Conservation (phyloP, 306 rosid species). For the Aeschynomene evenia region DNA sequence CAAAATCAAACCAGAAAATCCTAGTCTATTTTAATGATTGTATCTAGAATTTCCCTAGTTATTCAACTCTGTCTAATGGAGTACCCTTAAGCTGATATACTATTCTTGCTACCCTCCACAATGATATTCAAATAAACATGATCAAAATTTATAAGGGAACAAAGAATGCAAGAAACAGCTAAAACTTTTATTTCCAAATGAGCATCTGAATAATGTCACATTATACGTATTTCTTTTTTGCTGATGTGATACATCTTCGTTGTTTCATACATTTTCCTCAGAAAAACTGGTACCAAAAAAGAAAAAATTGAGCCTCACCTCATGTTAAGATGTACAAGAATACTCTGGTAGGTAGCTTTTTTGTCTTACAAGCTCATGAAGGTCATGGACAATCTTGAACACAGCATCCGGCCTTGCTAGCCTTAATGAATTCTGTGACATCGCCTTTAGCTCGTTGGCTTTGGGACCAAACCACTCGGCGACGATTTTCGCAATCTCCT, state of each 20-base stretch:
- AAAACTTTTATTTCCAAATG: slow-evolving; percentile 15
- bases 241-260: slow-evolving; percentile 14
- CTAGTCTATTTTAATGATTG: neutral
- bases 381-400: slow-evolving; percentile 91
- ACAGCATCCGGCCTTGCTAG: slow-evolving; percentile 91
- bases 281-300: slow-evolving; percentile 10
- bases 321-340: slow-evolving; percentile 60
- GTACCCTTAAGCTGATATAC: neutral
- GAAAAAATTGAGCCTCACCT: slow-evolving; percentile 19
- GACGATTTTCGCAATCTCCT: slow-evolving; percentile 80
- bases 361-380: slow-evolving; percentile 86
- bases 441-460: slow-evolving; percentile 64
- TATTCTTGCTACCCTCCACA: too few species aligned
- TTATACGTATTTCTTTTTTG: too few species aligned
- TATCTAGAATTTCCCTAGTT: neutral
- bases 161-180: slow-evolving; percentile 1
- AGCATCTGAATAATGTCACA: slow-evolving; percentile 19
- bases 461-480: slow-evolving; percentile 94
- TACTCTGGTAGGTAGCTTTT: slow-evolving; percentile 58
- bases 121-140: neutral
- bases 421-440: slow-evolving; percentile 84
- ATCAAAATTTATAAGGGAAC: neutral
- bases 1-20: neutral
- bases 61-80: neutral
- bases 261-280: slow-evolving; percentile 25